A percentile compares a stretch with the other conserved stretches of the same genome.
Conservation (phyloP, 2,329 filamentous ascomycete genomes). For the Bertia moriformis region DNA sequence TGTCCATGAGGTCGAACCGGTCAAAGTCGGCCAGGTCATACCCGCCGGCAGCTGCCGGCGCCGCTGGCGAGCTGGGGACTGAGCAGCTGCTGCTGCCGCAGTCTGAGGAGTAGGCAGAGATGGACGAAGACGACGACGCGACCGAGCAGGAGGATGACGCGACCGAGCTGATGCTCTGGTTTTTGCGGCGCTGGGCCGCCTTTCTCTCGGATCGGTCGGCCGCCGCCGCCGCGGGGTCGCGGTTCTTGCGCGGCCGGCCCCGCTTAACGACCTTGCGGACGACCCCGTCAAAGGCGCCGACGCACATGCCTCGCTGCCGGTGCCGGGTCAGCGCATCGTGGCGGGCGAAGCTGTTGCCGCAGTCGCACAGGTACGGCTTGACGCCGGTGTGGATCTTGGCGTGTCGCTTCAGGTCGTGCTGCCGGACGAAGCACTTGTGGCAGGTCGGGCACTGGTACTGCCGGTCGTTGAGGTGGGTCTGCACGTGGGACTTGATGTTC, state of each 20-base stretch:
- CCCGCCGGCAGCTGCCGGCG: too few species aligned
- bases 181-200: constrained; percentile 37
- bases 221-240: constrained; percentile 41
- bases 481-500: constrained; percentile 96
- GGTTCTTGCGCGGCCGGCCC: constrained; percentile 47
- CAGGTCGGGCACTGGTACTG: constrained; percentile 91
- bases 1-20: constrained; percentile 28
- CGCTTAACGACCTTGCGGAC: constrained; percentile 45
- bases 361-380: constrained; percentile 89
- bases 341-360: constrained; percentile 84
- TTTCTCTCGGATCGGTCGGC: constrained; percentile 42
- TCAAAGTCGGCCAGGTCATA: constrained; percentile 30
- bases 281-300: constrained; percentile 77
- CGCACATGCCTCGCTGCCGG: constrained; percentile 88
- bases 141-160: constrained; percentile 13
- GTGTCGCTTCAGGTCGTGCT: constrained; percentile 93
- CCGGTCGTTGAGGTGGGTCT: constrained; percentile 91
- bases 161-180: constrained; percentile 30
- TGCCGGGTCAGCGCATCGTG: constrained; percentile 92
- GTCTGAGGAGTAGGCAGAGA: constrained; percentile 40
- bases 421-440: constrained; percentile 87
- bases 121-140: constrained; percentile 28
- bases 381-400: constrained; percentile 94
- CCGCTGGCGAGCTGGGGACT: constrained; percentile 33
- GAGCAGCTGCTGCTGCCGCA: constrained; percentile 45